These are phyloP conservation scores for Boletus hoseneyae DNA, from an alignment of 1,284 basidiomycete species.

Conservation along the genomic window DNA sequence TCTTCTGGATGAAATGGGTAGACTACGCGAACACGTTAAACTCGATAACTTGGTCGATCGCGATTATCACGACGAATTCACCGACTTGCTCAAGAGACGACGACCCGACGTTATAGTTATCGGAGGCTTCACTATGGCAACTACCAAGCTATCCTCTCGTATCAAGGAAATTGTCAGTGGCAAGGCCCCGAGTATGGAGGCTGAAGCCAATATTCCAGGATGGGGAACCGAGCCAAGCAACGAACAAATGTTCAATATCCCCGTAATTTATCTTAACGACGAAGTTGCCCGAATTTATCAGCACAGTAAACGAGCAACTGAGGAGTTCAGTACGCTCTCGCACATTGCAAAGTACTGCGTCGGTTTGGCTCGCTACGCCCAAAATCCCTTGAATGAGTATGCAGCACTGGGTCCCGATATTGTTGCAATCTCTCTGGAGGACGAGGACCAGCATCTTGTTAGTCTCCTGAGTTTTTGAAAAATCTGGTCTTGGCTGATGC, in stretches of 20 bases:
- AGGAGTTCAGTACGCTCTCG: slow-evolving; percentile 83
- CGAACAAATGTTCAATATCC: slow-evolving; percentile 53
- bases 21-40: slow-evolving; percentile 83
- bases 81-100: slow-evolving; percentile 76
- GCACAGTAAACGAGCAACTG: slow-evolving; percentile 81
- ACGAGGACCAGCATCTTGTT: slow-evolving; percentile 86
- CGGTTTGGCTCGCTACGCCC: slow-evolving; percentile 89
- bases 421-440: slow-evolving; percentile 75
- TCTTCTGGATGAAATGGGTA: slow-evolving; percentile 85
- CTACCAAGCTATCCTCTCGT: slow-evolving; percentile 65
- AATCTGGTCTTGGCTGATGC: slow-evolving; percentile 12
- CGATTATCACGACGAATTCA: slow-evolving; percentile 70
- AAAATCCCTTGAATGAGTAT: slow-evolving; percentile 93
- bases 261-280: slow-evolving; percentile 85
- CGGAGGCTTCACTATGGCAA: slow-evolving; percentile 85
- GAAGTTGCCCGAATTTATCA: slow-evolving; percentile 95
- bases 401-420: slow-evolving; percentile 84
- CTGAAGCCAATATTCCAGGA: slow-evolving; percentile 27
- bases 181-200: slow-evolving; percentile 20
- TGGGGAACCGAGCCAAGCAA: slow-evolving; percentile 36
- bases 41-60: slow-evolving; percentile 83
- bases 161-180: slow-evolving; percentile 54
- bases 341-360: slow-evolving; percentile 91
- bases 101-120: slow-evolving; percentile 88
- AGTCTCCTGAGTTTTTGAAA: slow-evolving; percentile 27